These are phyloP conservation scores for Emmonsiellopsis sp. DNA, from an alignment of 2,329 filamentous ascomycete species.

Conservation along the genomic window DNA sequence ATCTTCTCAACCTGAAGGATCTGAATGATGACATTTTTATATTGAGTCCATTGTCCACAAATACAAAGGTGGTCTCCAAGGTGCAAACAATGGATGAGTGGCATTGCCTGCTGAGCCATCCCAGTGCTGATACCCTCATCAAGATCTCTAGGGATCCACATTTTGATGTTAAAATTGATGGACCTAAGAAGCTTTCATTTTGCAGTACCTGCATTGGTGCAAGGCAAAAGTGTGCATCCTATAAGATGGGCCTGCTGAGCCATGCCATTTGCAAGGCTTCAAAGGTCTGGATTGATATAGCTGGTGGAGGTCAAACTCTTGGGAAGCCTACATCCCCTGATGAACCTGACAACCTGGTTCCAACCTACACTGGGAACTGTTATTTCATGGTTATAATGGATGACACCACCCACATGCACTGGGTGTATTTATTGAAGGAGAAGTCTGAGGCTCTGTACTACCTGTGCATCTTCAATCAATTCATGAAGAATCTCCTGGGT, in stretches of 20 bases:
- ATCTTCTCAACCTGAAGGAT: too few relatives aligned
- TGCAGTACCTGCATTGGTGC: neutral
- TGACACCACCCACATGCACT: neutral
- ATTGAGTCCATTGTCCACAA: too few relatives aligned
- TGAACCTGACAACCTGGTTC: neutral
- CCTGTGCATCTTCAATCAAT: neutral
- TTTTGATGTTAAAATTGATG: neutral
- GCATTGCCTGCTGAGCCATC: too few relatives aligned
- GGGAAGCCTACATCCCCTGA: too few relatives aligned
- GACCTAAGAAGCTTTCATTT: neutral
- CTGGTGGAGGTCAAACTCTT: neutral
- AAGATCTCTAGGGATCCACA: rapidly evolving
- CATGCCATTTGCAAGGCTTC: neutral
- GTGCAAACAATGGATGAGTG: rapidly evolving
- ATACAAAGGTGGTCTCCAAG: too few relatives aligned
- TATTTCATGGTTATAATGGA: neutral
- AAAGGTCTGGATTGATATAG: neutral
- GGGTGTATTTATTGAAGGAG: neutral
- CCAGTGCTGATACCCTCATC: too few relatives aligned
- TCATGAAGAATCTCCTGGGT: neutral
- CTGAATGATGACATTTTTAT: too few relatives aligned
- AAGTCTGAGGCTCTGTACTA: neutral
- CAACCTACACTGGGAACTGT: neutral
- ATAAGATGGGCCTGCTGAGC: neutral
- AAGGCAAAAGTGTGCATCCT: neutral